Percentiles rank a stretch among this genome's conserved stretches.
Evolutionary conservation across 768 basidiomycete species (phyloP).

Genomic region (Tricholoma flavovirens): DNA sequence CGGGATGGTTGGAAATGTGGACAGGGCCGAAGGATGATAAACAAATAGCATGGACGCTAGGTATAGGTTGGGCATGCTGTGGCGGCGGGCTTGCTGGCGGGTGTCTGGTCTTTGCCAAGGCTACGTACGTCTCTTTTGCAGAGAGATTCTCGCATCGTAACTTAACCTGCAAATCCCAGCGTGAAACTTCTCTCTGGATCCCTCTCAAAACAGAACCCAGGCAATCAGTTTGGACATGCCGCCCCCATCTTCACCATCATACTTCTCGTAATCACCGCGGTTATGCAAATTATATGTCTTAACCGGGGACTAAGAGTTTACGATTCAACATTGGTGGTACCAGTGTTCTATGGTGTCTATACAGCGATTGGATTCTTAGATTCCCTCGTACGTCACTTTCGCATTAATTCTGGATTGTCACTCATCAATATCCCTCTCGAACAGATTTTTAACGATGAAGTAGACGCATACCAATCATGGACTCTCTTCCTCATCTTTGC

Average conservation of each 20-base stretch:
- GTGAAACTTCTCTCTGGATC: slow-evolving; percentile 76
- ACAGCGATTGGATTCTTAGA: slow-evolving; percentile 63
- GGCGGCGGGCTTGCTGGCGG: slow-evolving; percentile 89
- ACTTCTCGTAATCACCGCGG: slow-evolving; percentile 65
- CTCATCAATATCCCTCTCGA: background rate
- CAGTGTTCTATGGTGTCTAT: slow-evolving; percentile 92
- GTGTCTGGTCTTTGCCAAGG: slow-evolving; percentile 77
- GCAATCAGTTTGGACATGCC: slow-evolving; percentile 81
- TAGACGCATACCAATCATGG: slow-evolving; percentile 84
- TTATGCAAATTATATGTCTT: slow-evolving; percentile 86
- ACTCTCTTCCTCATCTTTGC: slow-evolving; percentile 82
- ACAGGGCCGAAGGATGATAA: slow-evolving; percentile 78
- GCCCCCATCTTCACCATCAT: slow-evolving; percentile 75
- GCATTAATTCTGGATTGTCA: background rate
- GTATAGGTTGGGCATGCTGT: slow-evolving; percentile 90
- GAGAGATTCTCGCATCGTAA: too few relatives aligned
- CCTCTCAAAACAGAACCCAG: slow-evolving; percentile 72
- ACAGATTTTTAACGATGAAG: slow-evolving; percentile 78
- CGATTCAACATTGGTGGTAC: slow-evolving; percentile 87
- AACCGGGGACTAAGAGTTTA: slow-evolving; percentile 88
- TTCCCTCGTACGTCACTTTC: slow-evolving; percentile 25
- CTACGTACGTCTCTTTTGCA: slow-evolving; percentile 44
- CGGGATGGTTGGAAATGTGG: slow-evolving; percentile 65
- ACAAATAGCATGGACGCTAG: slow-evolving; percentile 83
- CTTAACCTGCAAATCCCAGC: slow-evolving; percentile 32